Evolutionary conservation across 345 rosid species (phyloP), one percentile per base, ranked within the genome.

Genomic region (Gossypium mustelinum): DNA sequence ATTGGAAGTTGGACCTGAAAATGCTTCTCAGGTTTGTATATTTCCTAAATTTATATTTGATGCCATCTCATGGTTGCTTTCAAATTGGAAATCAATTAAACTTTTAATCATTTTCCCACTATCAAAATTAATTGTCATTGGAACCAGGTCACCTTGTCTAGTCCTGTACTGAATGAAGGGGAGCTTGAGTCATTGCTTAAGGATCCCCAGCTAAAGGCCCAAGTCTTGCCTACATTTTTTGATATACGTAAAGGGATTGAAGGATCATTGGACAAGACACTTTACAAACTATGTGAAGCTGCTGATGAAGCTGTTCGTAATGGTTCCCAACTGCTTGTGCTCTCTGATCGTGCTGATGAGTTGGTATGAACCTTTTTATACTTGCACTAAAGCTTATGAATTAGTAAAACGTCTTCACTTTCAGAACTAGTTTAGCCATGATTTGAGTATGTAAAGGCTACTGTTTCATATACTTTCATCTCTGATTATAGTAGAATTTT

Each of bases 241-340:
- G 98, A 95, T 77, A 95, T 95, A 81, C 85, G 87, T 58, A 93
- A 90, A 84, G 99, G 98, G 41, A 77, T 93, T 79, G 99, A 95
- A 78, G 94, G 98, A 73, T 93, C 99, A 68, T 79, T 95, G 86
- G 93, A 91, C 76, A 89, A 79, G 86, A 85, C 85, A 78, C 82
- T 95, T 3, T 45, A 76, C 74, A 76, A 63, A 75, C 97, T 95
- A 58, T 95, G 99, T 85, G 99, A 91, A 79, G 93, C 91, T 78
- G 98, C 99, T 77, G 99, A 91, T 87, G 99, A 91, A 65, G 99
- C 98, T 70, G 99, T 95, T 87, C 85, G 93, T 73, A 92, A 86
- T 85, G 99, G 99, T 79, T 91, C 96, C 50, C 94, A 95, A 80
- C 86, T 95, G 29, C 98, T 95, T 83, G 84, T 95, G 81, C 93